phyloP scores from a whole-genome alignment of 192 early-diverging fungal genomes.

The Coemansia sp. region DNA sequence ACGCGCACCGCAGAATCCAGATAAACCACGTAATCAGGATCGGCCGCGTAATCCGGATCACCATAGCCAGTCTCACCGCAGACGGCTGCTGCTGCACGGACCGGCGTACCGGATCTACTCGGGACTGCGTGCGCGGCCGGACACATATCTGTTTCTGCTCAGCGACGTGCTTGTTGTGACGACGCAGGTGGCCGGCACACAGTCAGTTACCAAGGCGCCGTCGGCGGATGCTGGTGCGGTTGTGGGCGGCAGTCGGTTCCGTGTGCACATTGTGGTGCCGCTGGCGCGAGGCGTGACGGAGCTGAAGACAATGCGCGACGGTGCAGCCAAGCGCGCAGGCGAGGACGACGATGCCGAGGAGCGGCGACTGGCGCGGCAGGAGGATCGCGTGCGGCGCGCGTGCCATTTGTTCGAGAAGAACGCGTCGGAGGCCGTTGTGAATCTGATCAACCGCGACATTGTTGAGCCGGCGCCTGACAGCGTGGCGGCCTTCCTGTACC shows the following conservation, averaged over 20 bases:
- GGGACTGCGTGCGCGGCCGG: slow-evolving; percentile 34
- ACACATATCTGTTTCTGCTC: slow-evolving; percentile 56
- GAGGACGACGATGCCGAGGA: slow-evolving; percentile 52
- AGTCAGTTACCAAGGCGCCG: slow-evolving; percentile 21
- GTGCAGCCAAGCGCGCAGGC: slow-evolving; percentile 42
- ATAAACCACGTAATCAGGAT: background rate
- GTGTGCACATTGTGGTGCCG: slow-evolving; percentile 48
- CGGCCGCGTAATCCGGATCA: background rate
- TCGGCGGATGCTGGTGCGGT: slow-evolving; percentile 28
- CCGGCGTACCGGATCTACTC: slow-evolving; percentile 49
- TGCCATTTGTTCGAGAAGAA: slow-evolving; percentile 55
- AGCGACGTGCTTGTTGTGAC: slow-evolving; percentile 52
- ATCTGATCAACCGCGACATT: slow-evolving; percentile 53
- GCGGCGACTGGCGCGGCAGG: slow-evolving; percentile 41
- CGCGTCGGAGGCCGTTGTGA: slow-evolving; percentile 47
- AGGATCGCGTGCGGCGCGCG: slow-evolving; percentile 47
- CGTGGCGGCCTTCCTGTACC: slow-evolving; percentile 52
- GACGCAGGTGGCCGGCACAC: slow-evolving; percentile 13
- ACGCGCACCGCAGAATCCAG: background rate
- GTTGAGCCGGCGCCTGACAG: slow-evolving; percentile 37
- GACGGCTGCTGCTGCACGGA: slow-evolving; percentile 51
- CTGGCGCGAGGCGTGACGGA: slow-evolving; percentile 20
- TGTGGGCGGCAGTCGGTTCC: slow-evolving; percentile 31
- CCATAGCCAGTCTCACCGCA: background rate
- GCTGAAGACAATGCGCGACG: slow-evolving; percentile 41